Base-by-base conservation (phyloP, 352 stramenopile species). In the Globisporangium iwayamae region DNA sequence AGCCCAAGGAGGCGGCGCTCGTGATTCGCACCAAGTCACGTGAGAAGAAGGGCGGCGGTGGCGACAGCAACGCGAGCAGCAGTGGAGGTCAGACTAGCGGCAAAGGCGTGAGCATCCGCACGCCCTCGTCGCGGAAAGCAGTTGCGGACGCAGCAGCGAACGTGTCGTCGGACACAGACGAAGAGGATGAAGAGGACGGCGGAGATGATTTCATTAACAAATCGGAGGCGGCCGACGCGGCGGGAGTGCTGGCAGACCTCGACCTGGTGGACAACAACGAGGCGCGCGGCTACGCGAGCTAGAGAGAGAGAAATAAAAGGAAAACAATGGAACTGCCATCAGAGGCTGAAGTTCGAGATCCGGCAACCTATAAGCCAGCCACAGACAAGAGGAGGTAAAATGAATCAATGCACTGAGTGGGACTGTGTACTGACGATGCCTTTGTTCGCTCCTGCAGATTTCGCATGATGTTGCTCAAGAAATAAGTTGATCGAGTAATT, bases 21-120 rank as follows among this genome's bases (percentile, higher is more conserved):
- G 83, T 94, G 32, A 94, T 92, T 58, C 85, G 80, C 50, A 93
- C 82, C 22, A 83, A 90, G 63, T 86, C 79, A 3, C 85, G 74
- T 41, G 81, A 81, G 32, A 73, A 71, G 41, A 78, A 87, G 46
- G 79, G 78, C 28, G 39, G 60, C 50, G 73, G 71, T 6, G 74
- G 70, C 6, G 88, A 79, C 56, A 77, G 69, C 6, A 74, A 69
- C 4, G 89, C 78, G 46, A 91, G 80, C 50, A 85, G 79, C 65
- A 83, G 52, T 4, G 52, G 52, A 1, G 52, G 52, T 3, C 52
- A 58, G 34, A 8, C n/a, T 0, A 55, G 28, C 7, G 62, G 58
- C 36, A 80, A 75, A 34, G 79, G 79, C 52, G 79, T 91, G 36
- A 87, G 57, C 20, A 91, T 91, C 60, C 81, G 75, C 51, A 80